Evolutionary conservation across 2,329 filamentous ascomycete genomes (phyloP).

Genomic region (Chaetomiaceae sp.): DNA sequence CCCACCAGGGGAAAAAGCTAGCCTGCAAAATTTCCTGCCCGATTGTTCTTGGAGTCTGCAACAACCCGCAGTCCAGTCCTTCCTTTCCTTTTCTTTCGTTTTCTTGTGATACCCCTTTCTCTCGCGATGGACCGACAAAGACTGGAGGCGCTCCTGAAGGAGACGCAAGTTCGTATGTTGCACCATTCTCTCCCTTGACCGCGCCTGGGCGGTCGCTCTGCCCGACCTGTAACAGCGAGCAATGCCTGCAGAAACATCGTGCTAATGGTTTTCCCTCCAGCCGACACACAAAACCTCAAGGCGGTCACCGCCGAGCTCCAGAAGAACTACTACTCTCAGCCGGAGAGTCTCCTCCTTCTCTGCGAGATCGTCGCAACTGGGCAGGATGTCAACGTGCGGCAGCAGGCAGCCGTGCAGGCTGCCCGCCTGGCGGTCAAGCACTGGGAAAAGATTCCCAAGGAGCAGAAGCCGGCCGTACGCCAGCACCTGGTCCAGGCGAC

Average conservation of each 20-base stretch:
- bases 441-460: conserved; percentile 69
- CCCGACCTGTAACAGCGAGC: too few species aligned
- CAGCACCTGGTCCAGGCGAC: conserved; percentile 80
- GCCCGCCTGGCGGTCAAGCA: conserved; percentile 78
- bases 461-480: conserved; percentile 76
- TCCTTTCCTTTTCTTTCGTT: conserved; percentile 13
- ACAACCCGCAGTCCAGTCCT: neutral
- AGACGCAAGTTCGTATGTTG: conserved; percentile 28
- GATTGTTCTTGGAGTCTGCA: neutral
- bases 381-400: conserved; percentile 66
- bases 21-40: neutral
- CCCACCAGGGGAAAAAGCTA: neutral
- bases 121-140: conserved; percentile 26
- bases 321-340: conserved; percentile 86
- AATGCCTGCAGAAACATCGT: too few species aligned
- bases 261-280: conserved; percentile 48
- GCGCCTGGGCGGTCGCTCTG: neutral
- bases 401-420: conserved; percentile 88
- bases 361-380: conserved; percentile 85
- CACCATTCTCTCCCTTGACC: neutral
- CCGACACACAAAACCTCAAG: conserved; percentile 86
- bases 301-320: conserved; percentile 84
- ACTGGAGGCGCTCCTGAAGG: conserved; percentile 27
- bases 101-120: conserved; percentile 21
- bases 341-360: conserved; percentile 77